A percentile compares a stretch with the other conserved stretches of the same genome.
phyloP scores from a whole-genome alignment of 306 rosid genomes.

The Gastrolobium bilobum region DNA sequence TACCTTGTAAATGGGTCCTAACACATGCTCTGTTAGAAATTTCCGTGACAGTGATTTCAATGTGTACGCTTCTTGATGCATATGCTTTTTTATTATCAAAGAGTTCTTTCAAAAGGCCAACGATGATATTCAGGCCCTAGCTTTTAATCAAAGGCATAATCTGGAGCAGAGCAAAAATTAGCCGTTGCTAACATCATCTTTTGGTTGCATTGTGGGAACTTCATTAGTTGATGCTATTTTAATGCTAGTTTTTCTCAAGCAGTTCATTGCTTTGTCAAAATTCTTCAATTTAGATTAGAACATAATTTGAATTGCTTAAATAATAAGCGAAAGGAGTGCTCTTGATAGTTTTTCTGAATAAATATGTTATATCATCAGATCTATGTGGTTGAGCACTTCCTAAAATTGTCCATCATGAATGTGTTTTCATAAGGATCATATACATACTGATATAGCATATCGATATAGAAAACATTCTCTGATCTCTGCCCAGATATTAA shows the following conservation, averaged over 20 bases:
- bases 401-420: not conserved
- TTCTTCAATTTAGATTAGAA: not conserved
- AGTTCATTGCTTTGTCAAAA: not conserved
- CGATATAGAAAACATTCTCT: not conserved
- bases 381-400: constrained; percentile 19
- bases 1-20: too few relatives aligned
- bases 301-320: not conserved
- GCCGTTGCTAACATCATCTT: constrained; percentile 6
- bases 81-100: constrained; percentile 31
- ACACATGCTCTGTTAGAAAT: not conserved
- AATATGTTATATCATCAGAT: constrained; percentile 6
- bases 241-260: constrained; percentile 17
- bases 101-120: constrained; percentile 27
- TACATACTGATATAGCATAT: constrained; percentile 19
- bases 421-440: not conserved
- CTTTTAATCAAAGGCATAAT: constrained; percentile 32
- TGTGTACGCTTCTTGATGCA: constrained; percentile 37
- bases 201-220: constrained; percentile 18
- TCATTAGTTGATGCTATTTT: constrained; percentile 13
- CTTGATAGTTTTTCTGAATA: constrained; percentile 8
- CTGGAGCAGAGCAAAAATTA: constrained; percentile 18
- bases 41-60: not conserved
- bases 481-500: not conserved
- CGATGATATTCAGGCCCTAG: constrained; percentile 17
- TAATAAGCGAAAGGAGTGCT: not conserved